Conservation (phyloP, 305 asterid genomes). For the Plantago lanceolata region DNA sequence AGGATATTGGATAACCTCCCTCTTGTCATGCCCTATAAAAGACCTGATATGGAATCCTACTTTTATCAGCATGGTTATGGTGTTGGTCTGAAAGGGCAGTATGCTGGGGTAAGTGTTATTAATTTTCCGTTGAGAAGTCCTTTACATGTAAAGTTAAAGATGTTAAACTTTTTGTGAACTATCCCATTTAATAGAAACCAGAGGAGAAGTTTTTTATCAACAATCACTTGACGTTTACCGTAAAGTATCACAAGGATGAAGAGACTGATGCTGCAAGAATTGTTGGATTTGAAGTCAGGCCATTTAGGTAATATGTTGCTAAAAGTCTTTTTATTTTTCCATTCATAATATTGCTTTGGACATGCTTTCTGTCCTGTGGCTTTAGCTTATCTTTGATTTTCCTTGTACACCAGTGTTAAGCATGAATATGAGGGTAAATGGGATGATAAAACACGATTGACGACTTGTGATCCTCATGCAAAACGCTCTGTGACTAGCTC, state of each 20-base stretch:
- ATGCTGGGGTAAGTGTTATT: slow-evolving; percentile 68
- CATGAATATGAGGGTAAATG: slow-evolving; percentile 74
- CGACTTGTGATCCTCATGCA: slow-evolving; percentile 83
- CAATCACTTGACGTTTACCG: slow-evolving; percentile 70
- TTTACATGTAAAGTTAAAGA: slow-evolving; percentile 5
- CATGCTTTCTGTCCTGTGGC: slow-evolving; percentile 18
- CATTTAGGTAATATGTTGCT: slow-evolving; percentile 49
- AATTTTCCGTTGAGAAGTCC: slow-evolving; percentile 16
- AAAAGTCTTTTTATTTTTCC: background rate
- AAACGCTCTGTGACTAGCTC: slow-evolving; percentile 66
- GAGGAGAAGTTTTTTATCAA: slow-evolving; percentile 70
- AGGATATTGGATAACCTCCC: slow-evolving; percentile 98
- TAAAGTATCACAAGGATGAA: slow-evolving; percentile 73
- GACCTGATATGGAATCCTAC: slow-evolving; percentile 49
- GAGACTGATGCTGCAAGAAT: slow-evolving; percentile 72
- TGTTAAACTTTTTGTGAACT: slow-evolving; percentile 22
- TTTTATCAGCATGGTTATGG: slow-evolving; percentile 76
- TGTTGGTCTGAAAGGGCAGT: slow-evolving; percentile 78
- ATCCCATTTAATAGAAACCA: slow-evolving; percentile 37
- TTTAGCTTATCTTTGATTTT: slow-evolving; percentile 23
- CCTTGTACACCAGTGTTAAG: slow-evolving; percentile 50
- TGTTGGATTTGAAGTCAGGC: slow-evolving; percentile 84
- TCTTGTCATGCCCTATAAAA: slow-evolving; percentile 67
- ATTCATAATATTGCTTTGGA: slow-evolving; percentile 3
- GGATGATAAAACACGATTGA: slow-evolving; percentile 46